phyloP scores from a whole-genome alignment of 371 early-diverging fungal genomes.

The Dinochytrium kinnereticum region DNA sequence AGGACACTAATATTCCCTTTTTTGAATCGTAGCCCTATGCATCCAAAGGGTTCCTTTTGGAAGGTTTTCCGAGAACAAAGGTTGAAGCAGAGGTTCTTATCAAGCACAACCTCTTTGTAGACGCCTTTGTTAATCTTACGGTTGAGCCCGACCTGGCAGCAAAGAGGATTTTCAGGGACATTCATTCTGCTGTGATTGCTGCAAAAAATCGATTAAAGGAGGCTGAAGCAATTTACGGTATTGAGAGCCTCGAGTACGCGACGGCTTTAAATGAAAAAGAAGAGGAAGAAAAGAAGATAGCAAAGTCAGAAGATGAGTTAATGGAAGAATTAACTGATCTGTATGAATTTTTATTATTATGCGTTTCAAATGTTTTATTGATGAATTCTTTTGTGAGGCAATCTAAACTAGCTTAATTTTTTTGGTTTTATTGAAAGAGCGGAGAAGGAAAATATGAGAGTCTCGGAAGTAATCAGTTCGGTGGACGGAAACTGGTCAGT shows the following conservation, averaged over 20 bases:
- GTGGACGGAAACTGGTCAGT: conserved; percentile 37
- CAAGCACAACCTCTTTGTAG: conserved; percentile 43
- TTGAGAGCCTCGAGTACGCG: not conserved
- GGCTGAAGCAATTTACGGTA: not conserved
- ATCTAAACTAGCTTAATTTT: no score
- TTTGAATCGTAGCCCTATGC: conserved; percentile 43
- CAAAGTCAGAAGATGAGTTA: conserved; percentile 33
- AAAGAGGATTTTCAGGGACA: conserved; percentile 34
- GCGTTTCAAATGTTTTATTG: no score
- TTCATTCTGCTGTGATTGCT: not conserved
- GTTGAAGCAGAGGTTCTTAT: conserved; percentile 45
- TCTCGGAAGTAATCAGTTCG: conserved; percentile 38
- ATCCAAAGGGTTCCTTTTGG: conserved; percentile 48
- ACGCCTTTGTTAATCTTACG: conserved; percentile 48
- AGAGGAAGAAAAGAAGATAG: conserved; percentile 5
- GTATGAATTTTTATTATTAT: conserved; percentile 33
- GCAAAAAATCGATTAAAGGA: not conserved
- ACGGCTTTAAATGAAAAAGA: conserved; percentile 4
- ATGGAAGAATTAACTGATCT: conserved; percentile 38
- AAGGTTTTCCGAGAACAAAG: conserved; percentile 54
- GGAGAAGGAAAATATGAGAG: conserved; percentile 43
- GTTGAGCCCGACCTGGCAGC: conserved; percentile 48
- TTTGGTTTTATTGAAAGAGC: no score
- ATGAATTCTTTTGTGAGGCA: no score
- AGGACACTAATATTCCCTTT: not conserved